Evolutionary conservation across 2,329 filamentous ascomycete genomes (phyloP).

Genomic region (Ampelomyces quisqualis): DNA sequence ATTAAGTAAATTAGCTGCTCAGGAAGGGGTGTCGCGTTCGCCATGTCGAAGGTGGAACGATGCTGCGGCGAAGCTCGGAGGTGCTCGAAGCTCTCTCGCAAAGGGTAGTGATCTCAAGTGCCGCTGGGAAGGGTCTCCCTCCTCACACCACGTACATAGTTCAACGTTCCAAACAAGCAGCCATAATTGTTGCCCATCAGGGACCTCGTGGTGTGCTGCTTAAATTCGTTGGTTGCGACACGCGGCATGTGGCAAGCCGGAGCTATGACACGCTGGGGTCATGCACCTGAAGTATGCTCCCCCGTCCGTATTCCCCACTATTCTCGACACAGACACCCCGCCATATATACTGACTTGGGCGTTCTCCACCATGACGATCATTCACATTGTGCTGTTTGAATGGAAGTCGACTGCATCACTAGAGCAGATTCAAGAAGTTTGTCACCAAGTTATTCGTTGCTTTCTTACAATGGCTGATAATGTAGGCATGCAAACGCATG

Average conservation of each 20-base stretch:
- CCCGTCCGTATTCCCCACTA: constrained; percentile 6
- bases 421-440: constrained; percentile 58
- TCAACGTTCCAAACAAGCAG: too few species aligned
- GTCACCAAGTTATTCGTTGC: not conserved
- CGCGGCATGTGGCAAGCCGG: constrained; percentile 11
- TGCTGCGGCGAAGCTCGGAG: constrained; percentile 6
- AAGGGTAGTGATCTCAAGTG: too few species aligned
- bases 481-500: constrained; percentile 59
- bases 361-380: constrained; percentile 56
- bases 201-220: not conserved
- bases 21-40: constrained; percentile 31
- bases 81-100: constrained; percentile 7
- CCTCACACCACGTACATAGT: too few species aligned
- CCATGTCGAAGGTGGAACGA: constrained; percentile 24
- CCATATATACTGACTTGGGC: not conserved
- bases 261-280: constrained; percentile 15
- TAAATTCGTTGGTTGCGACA: not conserved
- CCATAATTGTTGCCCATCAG: not conserved
- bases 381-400: constrained; percentile 69
- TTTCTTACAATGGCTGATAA: constrained; percentile 11
- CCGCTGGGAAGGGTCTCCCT: too few species aligned
- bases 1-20: constrained; percentile 66
- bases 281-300: constrained; percentile 1
- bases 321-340: not conserved
- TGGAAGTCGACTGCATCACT: constrained; percentile 58